Evolutionary conservation across 129 eudicot genomes (phyloP), one percentile per base, ranked within the genome.

Genomic region (Mikania micrantha): DNA sequence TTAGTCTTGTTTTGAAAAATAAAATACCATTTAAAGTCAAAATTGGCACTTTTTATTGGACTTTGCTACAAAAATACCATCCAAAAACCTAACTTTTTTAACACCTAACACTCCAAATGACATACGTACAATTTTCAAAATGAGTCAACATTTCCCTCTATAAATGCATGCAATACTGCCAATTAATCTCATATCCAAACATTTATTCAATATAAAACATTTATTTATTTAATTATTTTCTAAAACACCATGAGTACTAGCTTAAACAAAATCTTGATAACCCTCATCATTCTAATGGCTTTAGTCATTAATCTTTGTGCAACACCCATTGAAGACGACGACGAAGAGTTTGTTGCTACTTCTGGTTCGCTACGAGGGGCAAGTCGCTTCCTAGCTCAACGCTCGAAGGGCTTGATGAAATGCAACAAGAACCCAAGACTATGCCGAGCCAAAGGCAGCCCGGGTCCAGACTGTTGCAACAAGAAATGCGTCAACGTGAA

Each of bases 401-500:
- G 57, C 52, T 32, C 70, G 3, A 59, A 25, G 10, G 74, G 66
- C 22, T 40, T 45, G 3, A 20, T 67, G 39, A 84, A 82, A 50
- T 80, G 88, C 67, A 36, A 84, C 45, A 80, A 53, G 25, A 68
- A 72, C 73, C 83, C 85, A 36, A 80, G 82, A 39, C 39, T 77
- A 10, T 84, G 78, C n/a, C 76, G 50, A 15, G 68, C 73, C 24
- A 72, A 63, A 59, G 83, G 78, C 5, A n/a, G n/a, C n/a, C n/a
- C n/a, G n/a, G n/a, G n/a, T n/a, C n/a, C n/a, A n/a, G n/a, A n/a
- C n/a, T n/a, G 85, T 74, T 84, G 85, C 67, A 77, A 73, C 7
- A 81, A 78, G 75, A 75, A 78, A 67, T 84, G 90, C 15, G 84
- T 81, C n/a, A 58, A 84, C 13, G 84, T 80, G 31, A 56, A 16